Evolutionary conservation across 225 moss, liverwort and hornwort genomes (phyloP), one percentile per base, ranked within the genome.

Genomic region (Polytrichum formosum): DNA sequence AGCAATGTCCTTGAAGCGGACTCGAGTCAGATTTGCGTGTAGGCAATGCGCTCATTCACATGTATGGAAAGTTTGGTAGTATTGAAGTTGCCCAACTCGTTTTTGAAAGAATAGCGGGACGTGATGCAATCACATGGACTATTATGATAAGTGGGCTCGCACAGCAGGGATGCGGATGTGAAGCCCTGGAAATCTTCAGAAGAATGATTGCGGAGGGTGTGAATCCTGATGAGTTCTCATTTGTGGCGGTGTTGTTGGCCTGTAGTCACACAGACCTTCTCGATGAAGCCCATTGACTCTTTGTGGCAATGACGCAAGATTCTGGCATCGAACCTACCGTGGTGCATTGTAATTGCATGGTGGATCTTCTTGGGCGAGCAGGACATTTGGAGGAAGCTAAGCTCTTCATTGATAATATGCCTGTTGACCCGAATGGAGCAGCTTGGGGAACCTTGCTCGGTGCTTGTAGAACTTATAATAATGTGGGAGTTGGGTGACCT

Each of bases 391-490:
- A 29, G 56, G 56, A 56, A 56, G 56, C 56, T 18, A 56, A 56
- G 56, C 56, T 56, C 56, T 56, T 56, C 56, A 56, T 56, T 18
- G 18, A 5, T 21, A 56, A 56, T 18, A 56, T 56, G 56, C 56
- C 56, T 18, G 21, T 56, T 18, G 56, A 56, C 19, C 56, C 56
- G 18, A 21, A 56, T 56, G 21, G 21, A 56, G 56, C 16, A 56
- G 18, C 56, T 56, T 56, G 56, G 56, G 21, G 56, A 56, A 21
- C 56, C 56, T 56, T 56, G 56, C 56, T 56, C 18, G 56, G 56
- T 56, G 56, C 56, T 56, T 56, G 56, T 56, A 56, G 56, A 56
- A 56, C 56, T 56, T 56, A 56, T 56, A 21, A 21, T 56, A 56
- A 56, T 56, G 56, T 56, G 56, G 56, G 25, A 56, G 56, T 56